Base-by-base conservation (phyloP, 768 basidiomycete species). In the Lactarius indigo region DNA sequence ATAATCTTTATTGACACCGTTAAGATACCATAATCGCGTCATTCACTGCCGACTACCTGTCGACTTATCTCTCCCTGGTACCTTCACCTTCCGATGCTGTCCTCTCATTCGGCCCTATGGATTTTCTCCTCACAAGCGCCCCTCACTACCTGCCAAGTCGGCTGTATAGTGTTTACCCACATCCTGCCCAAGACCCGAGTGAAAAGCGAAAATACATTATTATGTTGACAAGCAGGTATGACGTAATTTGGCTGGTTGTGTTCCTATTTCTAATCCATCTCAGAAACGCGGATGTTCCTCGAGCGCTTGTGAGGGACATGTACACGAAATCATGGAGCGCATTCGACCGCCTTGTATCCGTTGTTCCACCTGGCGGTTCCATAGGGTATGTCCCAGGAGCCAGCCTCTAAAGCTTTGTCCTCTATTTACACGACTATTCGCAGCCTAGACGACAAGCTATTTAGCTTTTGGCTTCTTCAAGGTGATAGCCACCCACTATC, bases 301-400 rank as follows among this genome's bases (percentile, higher is more conserved):
- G 92, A 59, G 89, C 91, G 1, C 81, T 92, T 23, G 92, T 93
- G 56, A 85, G 92, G 64, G 92, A 94, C 71, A 90, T 92, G 89
- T 94, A 94, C 74, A 93, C 91, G 30, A 94, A 94, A 77, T 92
- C 90, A 69, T 94, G 93, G 92, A 92, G 90, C 73, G 92, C 92
- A 2, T 94, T 95, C 72, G 92, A 94, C 74, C 86, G 92, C 12
- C 83, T 95, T 7, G 89, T 94, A 20, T 89, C 90, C 5, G 92
- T 94, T 67, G 91, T 94, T 0, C 91, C 92, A n/a, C 92, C 92
- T 0, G 92, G 92, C 12, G 92, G 92, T 8, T 91, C 90, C 0
- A 94, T 94, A 64, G 92, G 92, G 89, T 92, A 73, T 47, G 87
- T 79, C 61, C 56, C 31, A 23, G 12, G 26, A 52, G 23, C 17